Base-by-base conservation (phyloP, 2,329 filamentous ascomycete genomes). In the Emmonsia crescens region DNA sequence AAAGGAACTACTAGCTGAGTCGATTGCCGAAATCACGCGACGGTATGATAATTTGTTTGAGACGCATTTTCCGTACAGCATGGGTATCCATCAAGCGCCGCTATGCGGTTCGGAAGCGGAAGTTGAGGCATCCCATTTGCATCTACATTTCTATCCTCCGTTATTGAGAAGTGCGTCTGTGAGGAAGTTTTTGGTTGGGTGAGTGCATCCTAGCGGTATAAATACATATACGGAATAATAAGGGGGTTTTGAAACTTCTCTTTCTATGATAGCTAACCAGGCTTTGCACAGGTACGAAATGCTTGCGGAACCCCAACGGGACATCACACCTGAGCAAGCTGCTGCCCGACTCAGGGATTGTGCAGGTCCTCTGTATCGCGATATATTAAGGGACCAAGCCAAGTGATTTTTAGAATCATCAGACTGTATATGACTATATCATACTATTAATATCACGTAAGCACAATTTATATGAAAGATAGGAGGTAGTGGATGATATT, bases 131-230 rank as follows among this genome's bases (percentile, higher is more conserved):
- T 91, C 89, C 67, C 93, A 96, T 76, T 86, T 99, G 72, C 94
- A 99, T 75, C 87, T 99, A 79, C 94, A 99, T 78, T 99, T 99
- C 76, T 97, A 96, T 74, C 94, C 94, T 49, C 94, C 94, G 14
- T 80, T 99, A 55, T 80, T 99, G 66, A 86, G 94, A 61, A 96
- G 91, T 55, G 92, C 94, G 2, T 96, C 91, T 0, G 92, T 99
- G 55, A 86, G 89, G 68, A 99, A 99, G 78, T 99, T 97, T 77
- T 76, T 97, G 59, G 94, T 99, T 40, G 94, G 94, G 65, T 82
- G 71, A 67, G 78, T 73, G 57, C 54, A 10, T 42, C 36, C 29
- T 62, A 48, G 27, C 46, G 12, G 36, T 38, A 14, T 38, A 48
- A 12, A 16, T 62, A 29, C n/a, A 1, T 24, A 33, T 31, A 44